phyloP scores from a whole-genome alignment of 1,284 basidiomycete species.

The Fistulinella staudtii region DNA sequence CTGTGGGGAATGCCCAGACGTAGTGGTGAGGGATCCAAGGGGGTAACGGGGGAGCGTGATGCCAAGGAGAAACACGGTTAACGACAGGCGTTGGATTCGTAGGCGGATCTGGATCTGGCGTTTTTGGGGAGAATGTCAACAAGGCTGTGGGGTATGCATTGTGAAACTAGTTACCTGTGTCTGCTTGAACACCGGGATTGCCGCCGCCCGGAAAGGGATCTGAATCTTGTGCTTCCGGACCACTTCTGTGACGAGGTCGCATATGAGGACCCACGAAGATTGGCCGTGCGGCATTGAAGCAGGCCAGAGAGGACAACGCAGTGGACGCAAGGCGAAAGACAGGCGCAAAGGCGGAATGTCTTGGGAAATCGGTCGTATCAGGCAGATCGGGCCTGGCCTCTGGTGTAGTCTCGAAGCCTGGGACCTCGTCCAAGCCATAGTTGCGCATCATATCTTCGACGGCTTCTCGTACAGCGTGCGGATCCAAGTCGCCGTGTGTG shows the following conservation, averaged over 20 bases:
- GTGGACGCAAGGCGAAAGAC: slow-evolving; percentile 13
- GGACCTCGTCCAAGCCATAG: slow-evolving; percentile 20
- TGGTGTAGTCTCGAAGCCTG: slow-evolving; percentile 12
- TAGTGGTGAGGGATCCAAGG: slow-evolving; percentile 18
- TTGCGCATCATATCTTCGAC: slow-evolving; percentile 25
- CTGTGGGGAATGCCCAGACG: slow-evolving; percentile 23
- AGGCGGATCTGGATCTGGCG: no score
- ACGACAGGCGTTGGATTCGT: not conserved
- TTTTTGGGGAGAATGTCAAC: slow-evolving; percentile 7
- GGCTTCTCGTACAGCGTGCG: slow-evolving; percentile 17
- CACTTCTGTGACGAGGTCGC: slow-evolving; percentile 7
- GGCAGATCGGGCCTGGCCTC: slow-evolving; percentile 2
- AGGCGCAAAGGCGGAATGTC: slow-evolving; percentile 18
- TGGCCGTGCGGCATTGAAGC: slow-evolving; percentile 9
- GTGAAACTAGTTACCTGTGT: slow-evolving; percentile 15
- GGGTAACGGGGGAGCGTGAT: slow-evolving; percentile 6
- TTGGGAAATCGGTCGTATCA: slow-evolving; percentile 13
- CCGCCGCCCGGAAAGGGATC: slow-evolving; percentile 17
- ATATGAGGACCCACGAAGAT: slow-evolving; percentile 13
- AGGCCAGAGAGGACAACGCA: not conserved
- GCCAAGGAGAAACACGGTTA: slow-evolving; percentile 4
- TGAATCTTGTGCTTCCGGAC: slow-evolving; percentile 3
- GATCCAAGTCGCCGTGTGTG: slow-evolving; percentile 11
- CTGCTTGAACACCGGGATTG: slow-evolving; percentile 19
- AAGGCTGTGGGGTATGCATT: not conserved